Evolutionary conservation across 2,329 filamentous ascomycete species (phyloP), one percentile per base, ranked within the genome.

Genomic region (Verticillium longisporum): DNA sequence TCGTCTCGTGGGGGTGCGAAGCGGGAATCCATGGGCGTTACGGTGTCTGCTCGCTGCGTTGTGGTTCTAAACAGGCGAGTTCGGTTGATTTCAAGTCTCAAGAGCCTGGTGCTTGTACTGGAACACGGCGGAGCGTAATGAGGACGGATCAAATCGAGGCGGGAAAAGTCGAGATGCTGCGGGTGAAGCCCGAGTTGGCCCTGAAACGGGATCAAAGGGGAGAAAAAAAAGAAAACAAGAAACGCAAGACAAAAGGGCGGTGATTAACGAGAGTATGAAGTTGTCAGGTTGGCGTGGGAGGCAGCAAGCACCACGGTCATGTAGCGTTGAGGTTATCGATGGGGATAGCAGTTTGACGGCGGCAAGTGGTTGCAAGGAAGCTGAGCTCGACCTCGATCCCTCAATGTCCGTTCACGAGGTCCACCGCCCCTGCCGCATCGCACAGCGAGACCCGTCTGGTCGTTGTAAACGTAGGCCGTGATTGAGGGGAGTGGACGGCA

Each of bases 1-100:
- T 88, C 85, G 78, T 88, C 86, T 70, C 84, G 83, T 68, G 80
- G 79, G 66, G 81, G 77, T 56, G 80, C 71, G 70, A 85, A 86
- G 67, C 85, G 83, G 66, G 82, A 75, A 83, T 89, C 86, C 86
- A 89, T 89, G 66, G 82, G 83, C 74, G 63, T 61, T 53, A 50
- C 9, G 55, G 60, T 61, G 58, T 11, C 11, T 50, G n/a, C 41
- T 26, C 18, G 9, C 5, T 26, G 5, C n/a, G 41, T 50, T 18
- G n/a, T 50, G n/a, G n/a, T 3, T 21, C 41, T 26, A 3, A 26
- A 9, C 3, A 9, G 41, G 41, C 7, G 41, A n/a, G 41, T 26
- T 50, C n/a, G 41, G 38, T n/a, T 13, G 15, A 7, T 45, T n/a
- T n/a, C 41, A 5, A n/a, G n/a, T 7, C 9, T 10, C 41, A n/a